Base-by-base conservation (phyloP, 192 early-diverging fungal species). In the Lobosporangium transversale region DNA sequence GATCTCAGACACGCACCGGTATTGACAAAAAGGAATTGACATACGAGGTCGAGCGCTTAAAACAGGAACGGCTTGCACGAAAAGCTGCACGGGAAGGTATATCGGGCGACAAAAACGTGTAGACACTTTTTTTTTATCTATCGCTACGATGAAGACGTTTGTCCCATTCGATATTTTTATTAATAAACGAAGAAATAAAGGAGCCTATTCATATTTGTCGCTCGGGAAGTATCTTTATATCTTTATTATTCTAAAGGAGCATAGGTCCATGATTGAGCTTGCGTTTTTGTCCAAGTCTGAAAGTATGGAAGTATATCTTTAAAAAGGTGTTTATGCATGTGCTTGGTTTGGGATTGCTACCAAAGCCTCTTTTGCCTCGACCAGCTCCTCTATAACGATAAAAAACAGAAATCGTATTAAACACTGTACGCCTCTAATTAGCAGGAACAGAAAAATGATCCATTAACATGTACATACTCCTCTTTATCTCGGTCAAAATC, bases 61-160 rank as follows among this genome's bases (percentile, higher is more conserved):
- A 62, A 53, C 73, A 67, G 54, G 73, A 76, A 32, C 73, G 73
- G 45, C 73, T 76, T 31, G 64, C 73, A 45, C 57, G 73, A 20
- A 76, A 62, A 31, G 65, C 73, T 43, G 73, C 73, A 27, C 64
- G 59, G 35, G 73, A 76, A 47, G 73, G 43, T 29, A 10, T 62
- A 7, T 18, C 63, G 11, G 73, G 67, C n/a, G 63, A 54, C 49
- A 76, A 67, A 51, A 49, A 67, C 20, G 58, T 62, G 6, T 76
- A 67, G 53, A 68, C 43, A 8, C n/a, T 23, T n/a, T n/a, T n/a
- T n/a, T n/a, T n/a, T n/a, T n/a, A n/a, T n/a, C n/a, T n/a, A n/a
- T n/a, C n/a, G n/a, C n/a, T n/a, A n/a, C n/a, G n/a, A n/a, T n/a
- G n/a, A n/a, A n/a, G n/a, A n/a, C n/a, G n/a, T n/a, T n/a, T n/a